Evolutionary conservation across 2,329 filamentous ascomycete species (phyloP).

Genomic region (Curvularia sp.): DNA sequence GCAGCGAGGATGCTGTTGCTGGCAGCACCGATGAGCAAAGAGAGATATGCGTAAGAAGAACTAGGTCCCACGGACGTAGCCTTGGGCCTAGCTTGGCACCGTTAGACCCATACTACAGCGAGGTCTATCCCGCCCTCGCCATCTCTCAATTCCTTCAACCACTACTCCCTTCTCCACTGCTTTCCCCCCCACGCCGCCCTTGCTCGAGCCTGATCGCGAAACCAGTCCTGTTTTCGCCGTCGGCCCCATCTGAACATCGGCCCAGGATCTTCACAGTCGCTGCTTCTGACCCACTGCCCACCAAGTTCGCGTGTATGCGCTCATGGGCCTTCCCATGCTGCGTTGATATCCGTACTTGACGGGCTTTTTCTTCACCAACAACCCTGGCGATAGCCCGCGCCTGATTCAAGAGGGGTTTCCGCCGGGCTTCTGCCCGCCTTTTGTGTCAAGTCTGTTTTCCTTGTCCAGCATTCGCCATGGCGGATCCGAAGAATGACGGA

Average conservation of each 20-base stretch:
- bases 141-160: conserved; percentile 37
- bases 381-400: conserved; percentile 37
- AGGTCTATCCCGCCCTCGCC: conserved; percentile 26
- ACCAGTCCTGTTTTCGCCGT: conserved; percentile 23
- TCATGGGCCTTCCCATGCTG: conserved; percentile 45
- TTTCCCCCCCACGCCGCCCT: conserved; percentile 24
- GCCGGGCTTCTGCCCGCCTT: conserved; percentile 28
- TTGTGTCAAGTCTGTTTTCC: conserved; percentile 26
- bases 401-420: conserved; percentile 28
- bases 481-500: conserved; percentile 48
- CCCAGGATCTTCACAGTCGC: conserved; percentile 17
- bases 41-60: conserved; percentile 35
- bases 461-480: conserved; percentile 39
- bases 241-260: conserved; percentile 25
- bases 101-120: conserved; percentile 27
- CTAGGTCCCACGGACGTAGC: conserved; percentile 32
- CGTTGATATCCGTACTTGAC: conserved; percentile 46
- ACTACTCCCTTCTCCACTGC: conserved; percentile 31
- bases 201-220: conserved; percentile 18
- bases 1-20: conserved; percentile 17
- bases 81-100: conserved; percentile 29
- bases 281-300: conserved; percentile 26
- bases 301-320: conserved; percentile 44
- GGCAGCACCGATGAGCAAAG: conserved; percentile 28
- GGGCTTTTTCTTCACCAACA: conserved; percentile 36